Conservation (phyloP, 2,329 filamentous ascomycete species). For the Fusarium begoniae region DNA sequence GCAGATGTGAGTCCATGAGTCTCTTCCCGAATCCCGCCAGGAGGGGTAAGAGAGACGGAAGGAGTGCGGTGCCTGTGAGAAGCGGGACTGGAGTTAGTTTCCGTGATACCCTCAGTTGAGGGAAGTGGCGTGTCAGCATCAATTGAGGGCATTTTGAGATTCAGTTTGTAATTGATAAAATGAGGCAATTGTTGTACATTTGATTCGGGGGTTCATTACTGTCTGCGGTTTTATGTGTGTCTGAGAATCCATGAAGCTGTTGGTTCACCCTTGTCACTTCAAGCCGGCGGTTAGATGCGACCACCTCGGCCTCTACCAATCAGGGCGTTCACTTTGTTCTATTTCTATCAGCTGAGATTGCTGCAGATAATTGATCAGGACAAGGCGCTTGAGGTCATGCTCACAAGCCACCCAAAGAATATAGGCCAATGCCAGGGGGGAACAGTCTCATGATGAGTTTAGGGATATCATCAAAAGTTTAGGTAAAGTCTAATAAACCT, state of each 20-base stretch:
- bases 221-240: background rate
- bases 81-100: background rate
- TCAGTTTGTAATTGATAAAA: background rate
- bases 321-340: background rate
- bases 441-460: background rate
- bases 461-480: background rate
- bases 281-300: background rate
- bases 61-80: slow-evolving; percentile 17
- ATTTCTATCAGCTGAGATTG: background rate
- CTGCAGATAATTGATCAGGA: background rate
- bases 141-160: background rate
- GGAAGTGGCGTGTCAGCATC: background rate
- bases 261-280: background rate
- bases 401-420: background rate
- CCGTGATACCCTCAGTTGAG: background rate
- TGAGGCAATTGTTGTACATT: background rate
- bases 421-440: background rate
- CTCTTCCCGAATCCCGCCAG: background rate
- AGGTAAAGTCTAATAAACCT: background rate
- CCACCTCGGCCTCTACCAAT: background rate
- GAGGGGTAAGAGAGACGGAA: slow-evolving; percentile 23
- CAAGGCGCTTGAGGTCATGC: background rate
- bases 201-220: background rate
- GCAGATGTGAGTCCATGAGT: background rate
- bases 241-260: background rate